A percentile compares a stretch with the other conserved stretches of the same genome.
Evolutionary conservation across 1,139 yeast species (phyloP).

Genomic region (Arxiozyma slooffiae): DNA sequence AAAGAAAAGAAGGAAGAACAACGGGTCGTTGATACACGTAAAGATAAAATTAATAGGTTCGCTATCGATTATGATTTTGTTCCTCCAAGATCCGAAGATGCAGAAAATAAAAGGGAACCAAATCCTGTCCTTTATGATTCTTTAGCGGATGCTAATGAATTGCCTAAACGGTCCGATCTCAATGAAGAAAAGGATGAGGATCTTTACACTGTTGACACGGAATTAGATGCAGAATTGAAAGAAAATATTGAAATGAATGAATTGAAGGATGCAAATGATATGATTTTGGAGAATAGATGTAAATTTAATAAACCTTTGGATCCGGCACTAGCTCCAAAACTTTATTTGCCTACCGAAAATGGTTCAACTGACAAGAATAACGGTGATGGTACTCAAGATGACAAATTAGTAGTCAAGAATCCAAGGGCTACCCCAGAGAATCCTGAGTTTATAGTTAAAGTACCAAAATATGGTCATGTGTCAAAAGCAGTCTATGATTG

Average conservation of each 20-base stretch:
- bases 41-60: not conserved
- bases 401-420: conserved; percentile 6
- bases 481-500: conserved; percentile 27
- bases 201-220: not conserved
- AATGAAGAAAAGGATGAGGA: not conserved
- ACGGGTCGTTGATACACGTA: not conserved
- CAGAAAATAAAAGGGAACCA: not conserved
- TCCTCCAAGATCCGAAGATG: conserved; percentile 1
- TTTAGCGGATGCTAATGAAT: conserved; percentile 1
- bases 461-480: conserved; percentile 21
- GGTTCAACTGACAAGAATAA: not conserved
- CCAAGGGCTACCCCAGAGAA: conserved; percentile 27
- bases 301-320: conserved; percentile 11
- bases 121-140: not conserved
- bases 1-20: not conserved
- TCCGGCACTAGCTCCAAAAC: conserved; percentile 16
- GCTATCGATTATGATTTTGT: conserved; percentile 6
- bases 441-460: conserved; percentile 24
- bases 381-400: not conserved
- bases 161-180: not conserved
- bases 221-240: not conserved
- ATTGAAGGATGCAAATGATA: conserved; percentile 10
- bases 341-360: conserved; percentile 9
- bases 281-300: conserved; percentile 5
- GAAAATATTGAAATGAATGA: conserved; percentile 5